phyloP scores from a whole-genome alignment of 805 yeast genomes.

The Millerozyma acaciae region DNA sequence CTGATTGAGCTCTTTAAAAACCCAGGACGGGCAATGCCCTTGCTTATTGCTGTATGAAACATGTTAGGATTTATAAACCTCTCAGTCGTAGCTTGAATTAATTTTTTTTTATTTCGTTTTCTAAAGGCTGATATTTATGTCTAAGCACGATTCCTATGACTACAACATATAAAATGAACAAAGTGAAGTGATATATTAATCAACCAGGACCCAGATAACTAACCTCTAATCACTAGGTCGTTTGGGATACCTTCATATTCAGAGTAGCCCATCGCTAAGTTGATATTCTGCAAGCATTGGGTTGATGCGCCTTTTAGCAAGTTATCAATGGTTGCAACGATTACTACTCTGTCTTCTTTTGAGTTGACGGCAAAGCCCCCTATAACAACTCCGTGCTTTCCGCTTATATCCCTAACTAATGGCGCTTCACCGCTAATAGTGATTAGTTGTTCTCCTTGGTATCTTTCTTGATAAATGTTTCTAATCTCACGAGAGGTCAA shows the following conservation, averaged over 20 bases:
- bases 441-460: conserved; percentile 80
- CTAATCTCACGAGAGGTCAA: conserved; percentile 80
- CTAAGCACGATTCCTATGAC: too few species aligned
- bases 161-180: too few species aligned
- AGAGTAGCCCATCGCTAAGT: conserved; percentile 81
- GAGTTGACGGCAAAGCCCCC: conserved; percentile 96
- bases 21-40: too few species aligned
- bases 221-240: conserved; percentile 52
- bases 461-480: conserved; percentile 81
- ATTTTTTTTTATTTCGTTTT: too few species aligned
- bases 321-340: conserved; percentile 94
- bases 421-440: conserved; percentile 91
- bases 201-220: conserved; percentile 3
- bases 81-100: too few species aligned
- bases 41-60: too few species aligned
- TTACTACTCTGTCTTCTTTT: conserved; percentile 82
- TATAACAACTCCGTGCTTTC: conserved; percentile 90
- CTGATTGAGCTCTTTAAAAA: too few species aligned
- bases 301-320: conserved; percentile 98
- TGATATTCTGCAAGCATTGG: conserved; percentile 95
- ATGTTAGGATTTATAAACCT: too few species aligned
- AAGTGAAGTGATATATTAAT: too few species aligned
- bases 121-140: too few species aligned
- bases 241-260: conserved; percentile 95
- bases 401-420: conserved; percentile 82